A percentile compares a stretch with the other conserved stretches of the same genome.
Evolutionary conservation across 2,329 filamentous ascomycete genomes (phyloP).

Genomic region (Waltergamsia citrina): DNA sequence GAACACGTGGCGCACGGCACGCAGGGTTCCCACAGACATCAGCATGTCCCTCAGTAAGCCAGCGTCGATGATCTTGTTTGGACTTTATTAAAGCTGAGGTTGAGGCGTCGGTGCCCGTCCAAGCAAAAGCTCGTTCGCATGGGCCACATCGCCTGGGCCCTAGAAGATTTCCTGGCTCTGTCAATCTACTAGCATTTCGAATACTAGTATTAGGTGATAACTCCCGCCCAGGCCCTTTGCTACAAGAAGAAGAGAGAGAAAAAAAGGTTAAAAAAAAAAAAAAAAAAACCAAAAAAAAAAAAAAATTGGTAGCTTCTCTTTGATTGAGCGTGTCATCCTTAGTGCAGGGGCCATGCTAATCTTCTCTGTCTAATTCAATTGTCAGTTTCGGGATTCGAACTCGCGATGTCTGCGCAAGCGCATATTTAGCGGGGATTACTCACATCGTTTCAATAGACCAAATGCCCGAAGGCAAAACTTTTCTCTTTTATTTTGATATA

Average conservation of each 20-base stretch:
- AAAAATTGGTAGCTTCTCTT: conserved; percentile 53
- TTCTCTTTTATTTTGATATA: not conserved
- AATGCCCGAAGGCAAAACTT: conserved; percentile 7
- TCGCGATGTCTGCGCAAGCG: not conserved
- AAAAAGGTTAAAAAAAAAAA: not conserved
- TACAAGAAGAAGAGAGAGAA: not conserved
- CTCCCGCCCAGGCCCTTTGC: not conserved
- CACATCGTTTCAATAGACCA: conserved; percentile 8
- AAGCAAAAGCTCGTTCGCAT: too few species aligned
- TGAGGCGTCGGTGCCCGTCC: too few species aligned
- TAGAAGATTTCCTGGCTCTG: too few species aligned
- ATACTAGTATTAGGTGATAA: too few species aligned
- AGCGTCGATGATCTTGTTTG: too few species aligned
- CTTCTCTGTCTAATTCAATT: conserved; percentile 48
- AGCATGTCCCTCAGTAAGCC: too few species aligned
- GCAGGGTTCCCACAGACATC: too few species aligned
- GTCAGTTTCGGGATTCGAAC: conserved; percentile 7
- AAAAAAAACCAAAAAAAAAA: conserved; percentile 6
- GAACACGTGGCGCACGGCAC: too few species aligned
- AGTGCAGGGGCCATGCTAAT: conserved; percentile 81
- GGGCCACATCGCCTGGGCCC: too few species aligned
- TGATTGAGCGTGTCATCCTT: conserved; percentile 90
- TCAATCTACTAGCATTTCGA: too few species aligned
- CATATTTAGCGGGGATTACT: not conserved
- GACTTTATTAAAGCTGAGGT: too few species aligned